Conservation (phyloP, 495 filamentous ascomycete species). For the Daldinia childiae region DNA sequence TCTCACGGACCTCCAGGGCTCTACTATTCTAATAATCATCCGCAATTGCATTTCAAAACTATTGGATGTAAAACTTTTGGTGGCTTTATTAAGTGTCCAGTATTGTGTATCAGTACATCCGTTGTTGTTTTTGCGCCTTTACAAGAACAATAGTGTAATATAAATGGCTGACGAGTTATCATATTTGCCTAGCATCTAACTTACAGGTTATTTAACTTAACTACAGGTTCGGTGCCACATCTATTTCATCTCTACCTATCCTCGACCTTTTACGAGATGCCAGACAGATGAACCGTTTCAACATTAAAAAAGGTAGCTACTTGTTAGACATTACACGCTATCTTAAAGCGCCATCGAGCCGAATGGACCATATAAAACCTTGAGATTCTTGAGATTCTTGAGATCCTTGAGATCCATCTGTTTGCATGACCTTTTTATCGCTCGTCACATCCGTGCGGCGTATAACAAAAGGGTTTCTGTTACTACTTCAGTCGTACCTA, state of each 20-base stretch:
- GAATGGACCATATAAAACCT: constrained; percentile 6
- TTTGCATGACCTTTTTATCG: constrained; percentile 32
- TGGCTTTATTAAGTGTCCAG: not conserved
- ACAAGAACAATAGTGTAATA: not conserved
- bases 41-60: not conserved
- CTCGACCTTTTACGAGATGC: constrained; percentile 1
- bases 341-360: constrained; percentile 23
- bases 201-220: no score
- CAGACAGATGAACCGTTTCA: constrained; percentile 5
- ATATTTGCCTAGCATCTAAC: constrained; percentile 14
- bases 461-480: constrained; percentile 20
- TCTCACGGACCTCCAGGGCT: not conserved
- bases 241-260: not conserved
- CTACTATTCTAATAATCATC: not conserved
- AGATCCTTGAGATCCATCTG: constrained; percentile 5
- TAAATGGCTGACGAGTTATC: constrained; percentile 13
- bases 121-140: not conserved
- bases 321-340: constrained; percentile 12
- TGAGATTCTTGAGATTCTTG: not conserved
- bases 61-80: not conserved
- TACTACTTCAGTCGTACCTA: constrained; percentile 10
- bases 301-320: not conserved
- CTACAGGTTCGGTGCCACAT: constrained; percentile 35
- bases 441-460: constrained; percentile 22
- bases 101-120: not conserved